Conservation (phyloP, 2,329 filamentous ascomycete species). For the Cyphellophora europaea region DNA sequence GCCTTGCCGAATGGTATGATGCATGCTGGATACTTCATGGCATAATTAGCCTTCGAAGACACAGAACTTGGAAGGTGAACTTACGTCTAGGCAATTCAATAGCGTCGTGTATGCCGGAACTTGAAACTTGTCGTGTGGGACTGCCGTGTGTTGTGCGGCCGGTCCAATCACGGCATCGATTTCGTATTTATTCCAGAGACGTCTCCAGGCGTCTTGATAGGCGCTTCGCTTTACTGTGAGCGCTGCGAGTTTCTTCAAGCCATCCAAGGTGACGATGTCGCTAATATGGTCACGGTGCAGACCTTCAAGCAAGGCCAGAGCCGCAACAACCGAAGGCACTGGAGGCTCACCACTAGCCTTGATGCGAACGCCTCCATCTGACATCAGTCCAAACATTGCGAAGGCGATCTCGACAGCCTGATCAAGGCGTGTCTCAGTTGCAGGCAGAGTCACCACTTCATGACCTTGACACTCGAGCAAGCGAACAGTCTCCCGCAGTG, state of each 20-base stretch:
- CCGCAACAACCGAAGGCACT: slow-evolving; percentile 13
- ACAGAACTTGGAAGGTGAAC: slow-evolving; percentile 13
- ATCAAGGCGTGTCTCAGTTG: slow-evolving; percentile 8
- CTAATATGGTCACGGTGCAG: neutral
- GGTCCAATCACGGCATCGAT: slow-evolving; percentile 44
- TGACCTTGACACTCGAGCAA: slow-evolving; percentile 48
- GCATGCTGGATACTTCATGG: slow-evolving; percentile 13
- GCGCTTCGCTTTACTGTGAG: slow-evolving; percentile 29
- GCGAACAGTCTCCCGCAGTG: slow-evolving; percentile 20
- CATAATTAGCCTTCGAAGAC: slow-evolving; percentile 1
- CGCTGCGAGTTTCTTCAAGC: slow-evolving; percentile 31
- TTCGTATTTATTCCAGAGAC: slow-evolving; percentile 30
- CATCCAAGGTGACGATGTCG: slow-evolving; percentile 24
- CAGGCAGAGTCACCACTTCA: slow-evolving; percentile 27
- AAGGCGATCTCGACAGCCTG: slow-evolving; percentile 17
- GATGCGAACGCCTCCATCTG: slow-evolving; percentile 6
- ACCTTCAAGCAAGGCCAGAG: neutral
- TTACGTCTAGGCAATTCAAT: slow-evolving; percentile 44
- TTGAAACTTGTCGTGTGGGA: slow-evolving; percentile 36
- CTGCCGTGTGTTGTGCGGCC: slow-evolving; percentile 41
- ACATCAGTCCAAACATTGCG: slow-evolving; percentile 17
- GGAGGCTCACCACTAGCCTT: slow-evolving; percentile 20
- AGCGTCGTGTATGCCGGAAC: slow-evolving; percentile 36
- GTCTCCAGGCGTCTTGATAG: slow-evolving; percentile 32
- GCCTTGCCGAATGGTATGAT: slow-evolving; percentile 13